Evolutionary conservation across 2,329 filamentous ascomycete genomes (phyloP).

Genomic region (Aschersonia sp.): DNA sequence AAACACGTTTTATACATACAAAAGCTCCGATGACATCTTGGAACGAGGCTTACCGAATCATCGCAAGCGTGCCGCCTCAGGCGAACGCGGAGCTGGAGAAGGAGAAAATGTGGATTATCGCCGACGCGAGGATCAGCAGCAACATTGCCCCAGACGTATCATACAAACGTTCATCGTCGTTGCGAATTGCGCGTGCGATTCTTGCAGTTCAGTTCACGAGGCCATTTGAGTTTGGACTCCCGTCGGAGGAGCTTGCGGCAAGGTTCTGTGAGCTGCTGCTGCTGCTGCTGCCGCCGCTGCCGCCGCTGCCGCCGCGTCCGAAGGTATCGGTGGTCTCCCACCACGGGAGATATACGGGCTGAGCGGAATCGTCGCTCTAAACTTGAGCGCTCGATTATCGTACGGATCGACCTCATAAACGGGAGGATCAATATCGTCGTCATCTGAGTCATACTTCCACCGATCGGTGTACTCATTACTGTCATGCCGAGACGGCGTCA

Average conservation of each 20-base stretch:
- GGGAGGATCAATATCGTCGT: constrained; percentile 67
- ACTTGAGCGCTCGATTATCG: constrained; percentile 43
- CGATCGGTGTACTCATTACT: constrained; percentile 40
- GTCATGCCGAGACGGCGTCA: constrained; percentile 28
- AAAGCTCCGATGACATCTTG: no score
- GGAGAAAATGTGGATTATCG: no score
- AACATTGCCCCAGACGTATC: constrained; percentile 1
- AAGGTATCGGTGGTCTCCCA: constrained; percentile 18
- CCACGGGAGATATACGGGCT: constrained; percentile 26
- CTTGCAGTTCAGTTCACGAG: constrained; percentile 5
- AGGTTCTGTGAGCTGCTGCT: constrained; percentile 4
- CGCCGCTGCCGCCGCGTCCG: constrained; percentile 12
- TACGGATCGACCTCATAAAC: constrained; percentile 65
- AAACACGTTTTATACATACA: no score
- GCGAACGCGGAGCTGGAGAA: no score
- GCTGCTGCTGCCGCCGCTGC: constrained; percentile 8
- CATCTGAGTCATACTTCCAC: constrained; percentile 81
- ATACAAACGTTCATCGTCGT: constrained; percentile 8
- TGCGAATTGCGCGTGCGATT: not conserved
- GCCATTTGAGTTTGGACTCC: constrained; percentile 11
- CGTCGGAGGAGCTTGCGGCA: constrained; percentile 8
- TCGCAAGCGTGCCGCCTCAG: no score
- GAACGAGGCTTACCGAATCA: no score
- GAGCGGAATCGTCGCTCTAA: constrained; percentile 43
- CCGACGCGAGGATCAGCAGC: no score